Evolutionary conservation across 306 rosid species (phyloP), one percentile per base, ranked within the genome.

Genomic region (Malus sylvestris): DNA sequence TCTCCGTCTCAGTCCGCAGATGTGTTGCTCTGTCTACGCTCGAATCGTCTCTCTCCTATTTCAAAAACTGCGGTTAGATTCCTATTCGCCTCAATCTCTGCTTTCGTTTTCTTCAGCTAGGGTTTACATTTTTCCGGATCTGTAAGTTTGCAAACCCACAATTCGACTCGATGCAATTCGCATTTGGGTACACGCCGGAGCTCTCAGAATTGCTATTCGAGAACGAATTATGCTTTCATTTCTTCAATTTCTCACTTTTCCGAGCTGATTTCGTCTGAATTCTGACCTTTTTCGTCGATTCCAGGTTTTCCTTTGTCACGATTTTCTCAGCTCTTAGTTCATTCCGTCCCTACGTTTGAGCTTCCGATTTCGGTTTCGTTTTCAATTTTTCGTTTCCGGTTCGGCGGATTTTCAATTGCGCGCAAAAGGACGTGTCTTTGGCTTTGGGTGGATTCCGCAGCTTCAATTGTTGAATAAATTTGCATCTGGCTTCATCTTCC

Each of bases 291-390:
- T 27, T 70, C 20, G 71, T 70, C 23, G 77, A 6, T 80, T 79
- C 82, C 83, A 77, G 92, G 88, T 74, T 70, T 77, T 74, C 82
- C n/a, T 42, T 82, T 62, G 27, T 61, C 63, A 65, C 87, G 71
- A 83, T 79, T 46, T 45, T 33, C 76, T 82, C 84, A 46, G 80
- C 79, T 79, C 77, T 55, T 35, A 38, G 84, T 83, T 84, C 80
- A 49, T 72, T 72, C 68, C 74, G 82, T 53, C 44, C 59, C 75
- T 82, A 69, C 52, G 49, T 68, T 67, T 81, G 75, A 84, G 76
- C 67, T 81, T 76, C 61, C 77, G 51, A 76, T 85, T 82, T 78
- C 10, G 4, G 32, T 52, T 32, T 22, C 66, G 2, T 25, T 61
- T 25, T 25, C 66, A 22, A 71, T 71, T 57, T 40, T 20, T 35